Evolutionary conservation across 441 rosid species (phyloP).

Genomic region (Populus tomentosa): DNA sequence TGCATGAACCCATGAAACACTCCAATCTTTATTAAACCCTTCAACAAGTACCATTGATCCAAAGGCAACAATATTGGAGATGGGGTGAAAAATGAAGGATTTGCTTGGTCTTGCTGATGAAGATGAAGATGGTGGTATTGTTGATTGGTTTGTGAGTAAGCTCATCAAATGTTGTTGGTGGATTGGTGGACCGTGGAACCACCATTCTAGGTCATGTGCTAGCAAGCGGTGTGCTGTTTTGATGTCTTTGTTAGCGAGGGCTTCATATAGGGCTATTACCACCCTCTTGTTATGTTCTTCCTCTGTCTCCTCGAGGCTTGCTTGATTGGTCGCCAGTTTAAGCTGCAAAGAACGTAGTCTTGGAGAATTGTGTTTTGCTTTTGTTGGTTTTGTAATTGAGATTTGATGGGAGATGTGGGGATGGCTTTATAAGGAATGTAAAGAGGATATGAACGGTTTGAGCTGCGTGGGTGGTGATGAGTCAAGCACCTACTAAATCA

Average conservation of each 20-base stretch:
- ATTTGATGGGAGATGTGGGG: background rate
- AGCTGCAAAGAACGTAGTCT: background rate
- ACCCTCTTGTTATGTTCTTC: constrained; percentile 18
- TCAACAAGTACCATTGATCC: constrained; percentile 61
- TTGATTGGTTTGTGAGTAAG: constrained; percentile 30
- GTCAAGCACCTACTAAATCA: background rate
- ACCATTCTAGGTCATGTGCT: constrained; percentile 43
- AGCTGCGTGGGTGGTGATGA: background rate
- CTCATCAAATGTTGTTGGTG: constrained; percentile 38
- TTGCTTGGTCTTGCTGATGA: constrained; percentile 7
- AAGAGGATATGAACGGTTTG: background rate
- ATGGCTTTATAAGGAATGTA: background rate
- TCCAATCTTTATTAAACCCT: constrained; percentile 39
- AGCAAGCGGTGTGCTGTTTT: constrained; percentile 28
- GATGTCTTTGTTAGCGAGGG: constrained; percentile 26
- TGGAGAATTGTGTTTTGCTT: background rate
- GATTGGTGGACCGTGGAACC: constrained; percentile 46
- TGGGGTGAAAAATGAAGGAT: constrained; percentile 24
- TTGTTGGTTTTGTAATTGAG: background rate
- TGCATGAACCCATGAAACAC: constrained; percentile 67
- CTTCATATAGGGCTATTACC: constrained; percentile 33
- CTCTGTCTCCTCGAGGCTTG: constrained; percentile 17
- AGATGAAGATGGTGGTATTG: background rate
- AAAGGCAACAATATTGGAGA: constrained; percentile 22
- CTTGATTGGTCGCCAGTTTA: background rate